Base-by-base conservation (phyloP, 2,329 filamentous ascomycete species). In the Penicillium griseofulvum region DNA sequence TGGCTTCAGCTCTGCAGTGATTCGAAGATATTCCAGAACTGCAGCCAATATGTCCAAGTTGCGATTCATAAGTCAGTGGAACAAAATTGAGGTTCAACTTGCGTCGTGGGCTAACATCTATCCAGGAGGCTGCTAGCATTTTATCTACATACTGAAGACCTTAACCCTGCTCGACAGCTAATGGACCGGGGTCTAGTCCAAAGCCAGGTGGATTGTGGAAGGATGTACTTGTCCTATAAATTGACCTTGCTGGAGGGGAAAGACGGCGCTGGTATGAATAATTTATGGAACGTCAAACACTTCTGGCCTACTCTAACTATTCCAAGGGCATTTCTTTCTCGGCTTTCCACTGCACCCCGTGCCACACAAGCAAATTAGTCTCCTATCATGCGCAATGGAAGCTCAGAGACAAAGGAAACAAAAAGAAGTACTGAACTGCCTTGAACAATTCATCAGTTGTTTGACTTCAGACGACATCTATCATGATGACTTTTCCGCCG, bases 311-410 rank as follows among this genome's bases (percentile, higher is more conserved):
- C 14, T 34, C 51, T 54, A 36, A 54, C 44, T 7, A 29, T 29
- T 43, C 1, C 1, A 34, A 54, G 51, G 12, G 5, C 29, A 42
- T n/a, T 54, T 54, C 10, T 12, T 16, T 22, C 28, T 49, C 29
- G 44, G 45, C 1, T 54, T 54, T 24, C 37, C 44, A 19, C 11
- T 5, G 2, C 9, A 49, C 1, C 36, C 51, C 1, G 37, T 49
- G n/a, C 24, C 29, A 2, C 19, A 54, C 9, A 54, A 54, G 29
- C 44, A 54, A 41, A 8, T 22, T 10, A 22, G 29, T 82, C 31
- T 97, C 0, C 91, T 92, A 60, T 89, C 90, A 1, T 96, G 91
- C 64, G 83, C 90, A 22, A 76, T 90, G 28, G 90, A 95, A 69
- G 88, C 90, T 3, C 86, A 91, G 47, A 78, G 84, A 58, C 76